Evolutionary conservation across 257 asterid species (phyloP).

Genomic region (Plectranthus barbatus): DNA sequence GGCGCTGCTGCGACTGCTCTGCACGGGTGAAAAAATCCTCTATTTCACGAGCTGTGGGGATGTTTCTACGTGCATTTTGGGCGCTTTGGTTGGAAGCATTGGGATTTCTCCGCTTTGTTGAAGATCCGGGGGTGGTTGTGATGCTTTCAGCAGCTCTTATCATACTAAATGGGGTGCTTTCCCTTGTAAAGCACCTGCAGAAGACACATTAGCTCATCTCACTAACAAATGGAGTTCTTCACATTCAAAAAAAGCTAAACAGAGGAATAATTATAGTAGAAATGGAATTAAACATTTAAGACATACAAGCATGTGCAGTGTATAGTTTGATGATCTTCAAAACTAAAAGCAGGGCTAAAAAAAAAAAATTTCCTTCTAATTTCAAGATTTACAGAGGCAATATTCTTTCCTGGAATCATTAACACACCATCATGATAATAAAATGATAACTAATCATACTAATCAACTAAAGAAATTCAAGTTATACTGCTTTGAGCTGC

Average conservation of each 20-base stretch:
- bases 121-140: conserved; percentile 37
- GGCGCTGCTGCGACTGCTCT: conserved; percentile 48
- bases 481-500: background rate
- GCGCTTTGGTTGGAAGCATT: conserved; percentile 20
- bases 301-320: background rate
- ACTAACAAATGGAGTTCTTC: background rate
- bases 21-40: conserved; percentile 51
- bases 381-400: too few species aligned
- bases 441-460: background rate
- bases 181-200: conserved; percentile 48
- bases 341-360: background rate
- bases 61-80: conserved; percentile 23
- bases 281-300: background rate
- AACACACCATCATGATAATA: too few species aligned
- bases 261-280: background rate
- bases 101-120: conserved; percentile 32
- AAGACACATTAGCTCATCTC: background rate
- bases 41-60: conserved; percentile 44
- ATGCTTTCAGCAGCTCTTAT: conserved; percentile 26
- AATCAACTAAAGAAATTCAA: background rate
- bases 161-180: conserved; percentile 56
- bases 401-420: too few species aligned
- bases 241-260: background rate
- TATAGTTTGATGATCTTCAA: background rate
- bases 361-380: background rate